Conservation (phyloP, 2,329 filamentous ascomycete genomes). For the Fusarium subglutinans region DNA sequence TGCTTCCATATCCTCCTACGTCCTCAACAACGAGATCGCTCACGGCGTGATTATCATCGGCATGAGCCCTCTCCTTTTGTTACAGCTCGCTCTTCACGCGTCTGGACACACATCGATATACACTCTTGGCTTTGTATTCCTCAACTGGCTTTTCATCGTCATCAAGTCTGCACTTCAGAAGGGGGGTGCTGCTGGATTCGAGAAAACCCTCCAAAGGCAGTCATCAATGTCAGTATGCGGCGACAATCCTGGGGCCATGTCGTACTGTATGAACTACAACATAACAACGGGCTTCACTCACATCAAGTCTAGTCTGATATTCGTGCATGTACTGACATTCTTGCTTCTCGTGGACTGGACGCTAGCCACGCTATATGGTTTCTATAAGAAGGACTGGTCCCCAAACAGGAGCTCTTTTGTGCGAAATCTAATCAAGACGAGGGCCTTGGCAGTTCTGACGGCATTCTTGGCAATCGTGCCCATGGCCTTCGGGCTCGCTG, state of each 20-base stretch:
- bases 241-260: neutral
- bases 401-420: accelerated
- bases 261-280: neutral
- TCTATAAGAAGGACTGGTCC: neutral
- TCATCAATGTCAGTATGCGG: neutral
- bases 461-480: neutral
- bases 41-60: neutral
- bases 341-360: neutral
- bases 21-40: neutral
- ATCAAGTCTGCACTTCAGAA: neutral
- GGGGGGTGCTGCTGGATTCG: neutral
- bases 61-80: neutral
- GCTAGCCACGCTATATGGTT: neutral
- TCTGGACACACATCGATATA: neutral
- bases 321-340: neutral
- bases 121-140: neutral
- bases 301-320: neutral
- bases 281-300: neutral
- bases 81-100: neutral
- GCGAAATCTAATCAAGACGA: neutral
- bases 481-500: neutral
- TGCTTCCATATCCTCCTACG: neutral
- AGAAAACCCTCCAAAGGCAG: neutral
- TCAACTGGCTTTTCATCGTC: neutral
- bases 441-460: neutral